phyloP scores from a whole-genome alignment of 768 basidiomycete genomes.

The Albatrellus ellisii region DNA sequence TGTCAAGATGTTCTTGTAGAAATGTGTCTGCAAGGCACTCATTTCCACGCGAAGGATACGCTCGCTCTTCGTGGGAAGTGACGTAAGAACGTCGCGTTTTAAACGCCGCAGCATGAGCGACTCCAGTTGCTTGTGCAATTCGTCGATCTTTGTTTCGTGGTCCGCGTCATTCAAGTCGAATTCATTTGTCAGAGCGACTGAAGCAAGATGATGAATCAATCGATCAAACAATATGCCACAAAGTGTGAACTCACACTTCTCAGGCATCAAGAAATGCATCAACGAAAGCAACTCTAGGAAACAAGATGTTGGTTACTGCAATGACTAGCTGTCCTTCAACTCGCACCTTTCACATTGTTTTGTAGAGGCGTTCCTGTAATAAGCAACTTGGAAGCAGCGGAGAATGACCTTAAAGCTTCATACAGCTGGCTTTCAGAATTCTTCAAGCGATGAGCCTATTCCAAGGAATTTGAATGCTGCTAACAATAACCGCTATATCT shows the following conservation, averaged over 20 bases:
- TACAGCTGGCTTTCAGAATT: constrained; percentile 97
- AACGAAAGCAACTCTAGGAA: constrained; percentile 89
- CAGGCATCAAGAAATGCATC: constrained; percentile 99
- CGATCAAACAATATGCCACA: not conserved
- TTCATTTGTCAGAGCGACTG: constrained; percentile 87
- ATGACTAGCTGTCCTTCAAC: not conserved
- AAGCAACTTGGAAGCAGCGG: constrained; percentile 82
- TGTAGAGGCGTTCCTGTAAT: constrained; percentile 98
- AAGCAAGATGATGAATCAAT: not conserved
- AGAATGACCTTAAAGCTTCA: constrained; percentile 83
- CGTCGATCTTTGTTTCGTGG: constrained; percentile 91
- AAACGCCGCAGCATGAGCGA: constrained; percentile 88
- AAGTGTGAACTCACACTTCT: constrained; percentile 57
- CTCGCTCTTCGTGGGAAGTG: constrained; percentile 95
- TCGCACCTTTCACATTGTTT: constrained; percentile 93
- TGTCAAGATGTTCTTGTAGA: constrained; percentile 97
- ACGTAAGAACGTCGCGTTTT: constrained; percentile 93
- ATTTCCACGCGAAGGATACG: constrained; percentile 96
- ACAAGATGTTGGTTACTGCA: too few species aligned
- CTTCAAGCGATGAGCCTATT: constrained; percentile 89
- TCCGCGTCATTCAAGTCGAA: constrained; percentile 91
- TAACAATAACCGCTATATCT: too few species aligned
- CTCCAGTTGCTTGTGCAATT: constrained; percentile 86
- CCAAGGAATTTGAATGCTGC: too few species aligned
- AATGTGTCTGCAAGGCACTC: constrained; percentile 91